Evolutionary conservation across 495 filamentous ascomycete species (phyloP).

Genomic region (Penicillium argentinense): DNA sequence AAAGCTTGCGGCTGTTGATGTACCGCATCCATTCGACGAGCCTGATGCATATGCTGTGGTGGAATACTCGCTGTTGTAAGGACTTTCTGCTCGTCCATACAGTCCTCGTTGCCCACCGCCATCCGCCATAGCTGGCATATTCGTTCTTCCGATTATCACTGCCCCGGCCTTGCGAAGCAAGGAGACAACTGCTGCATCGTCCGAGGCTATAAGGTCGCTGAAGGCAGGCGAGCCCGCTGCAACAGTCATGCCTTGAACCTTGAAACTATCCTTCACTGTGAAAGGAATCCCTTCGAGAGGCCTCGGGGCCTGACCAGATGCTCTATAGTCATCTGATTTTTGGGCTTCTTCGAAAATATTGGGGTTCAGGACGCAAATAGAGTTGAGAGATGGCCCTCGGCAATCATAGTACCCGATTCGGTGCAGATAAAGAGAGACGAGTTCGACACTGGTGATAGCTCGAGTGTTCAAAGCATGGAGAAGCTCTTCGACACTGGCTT

Average conservation of each 20-base stretch:
- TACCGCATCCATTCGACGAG: constrained; percentile 26
- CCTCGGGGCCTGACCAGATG: constrained; percentile 23
- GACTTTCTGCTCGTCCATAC: constrained; percentile 27
- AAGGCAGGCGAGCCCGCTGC: constrained; percentile 49
- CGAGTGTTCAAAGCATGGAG: constrained; percentile 35
- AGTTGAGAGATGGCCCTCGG: constrained; percentile 13
- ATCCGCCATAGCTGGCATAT: constrained; percentile 28
- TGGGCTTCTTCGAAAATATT: constrained; percentile 19
- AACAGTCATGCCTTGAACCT: constrained; percentile 63
- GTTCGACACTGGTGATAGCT: constrained; percentile 36
- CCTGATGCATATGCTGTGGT: constrained; percentile 27
- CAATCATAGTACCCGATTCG: constrained; percentile 32
- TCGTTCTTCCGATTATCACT: constrained; percentile 53
- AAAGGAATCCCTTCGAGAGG: constrained; percentile 67
- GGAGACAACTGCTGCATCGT: constrained; percentile 57
- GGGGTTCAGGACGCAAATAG: constrained; percentile 20
- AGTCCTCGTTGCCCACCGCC: constrained; percentile 24
- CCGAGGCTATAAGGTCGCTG: constrained; percentile 54
- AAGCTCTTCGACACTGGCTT: constrained; percentile 49
- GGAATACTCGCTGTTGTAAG: constrained; percentile 23
- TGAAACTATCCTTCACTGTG: constrained; percentile 67
- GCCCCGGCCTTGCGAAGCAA: constrained; percentile 58
- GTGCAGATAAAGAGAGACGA: constrained; percentile 47
- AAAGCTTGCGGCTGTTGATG: constrained; percentile 25
- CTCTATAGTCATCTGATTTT: constrained; percentile 19